Evolutionary conservation across 352 stramenopile genomes (phyloP).

Genomic region (Pythium vanterpoolii): DNA sequence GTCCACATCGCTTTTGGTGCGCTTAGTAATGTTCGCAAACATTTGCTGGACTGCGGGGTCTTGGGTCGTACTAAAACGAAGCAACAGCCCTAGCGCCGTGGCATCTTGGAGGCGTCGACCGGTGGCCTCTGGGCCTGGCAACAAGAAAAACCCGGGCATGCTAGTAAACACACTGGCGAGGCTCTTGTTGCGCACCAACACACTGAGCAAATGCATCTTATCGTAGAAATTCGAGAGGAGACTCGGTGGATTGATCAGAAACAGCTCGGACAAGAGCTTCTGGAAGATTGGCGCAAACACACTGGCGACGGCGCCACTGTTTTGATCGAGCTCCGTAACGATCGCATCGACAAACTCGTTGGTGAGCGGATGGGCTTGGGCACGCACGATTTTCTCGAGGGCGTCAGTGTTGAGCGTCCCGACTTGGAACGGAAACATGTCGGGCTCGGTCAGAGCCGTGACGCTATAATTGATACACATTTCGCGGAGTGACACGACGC

Average conservation of each 20-base stretch:
- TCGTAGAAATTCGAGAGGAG: conserved; percentile 75
- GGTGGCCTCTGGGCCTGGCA: conserved; percentile 46
- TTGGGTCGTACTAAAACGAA: conserved; percentile 70
- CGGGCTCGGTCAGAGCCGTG: conserved; percentile 75
- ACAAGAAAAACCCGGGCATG: conserved; percentile 72
- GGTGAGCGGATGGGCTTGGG: conserved; percentile 49
- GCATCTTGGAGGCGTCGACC: conserved; percentile 73
- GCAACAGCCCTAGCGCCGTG: conserved; percentile 68
- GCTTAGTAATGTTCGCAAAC: conserved; percentile 84
- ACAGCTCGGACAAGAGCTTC: conserved; percentile 75
- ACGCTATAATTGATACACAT: conserved; percentile 88
- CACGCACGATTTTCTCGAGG: conserved; percentile 65
- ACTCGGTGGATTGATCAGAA: conserved; percentile 73
- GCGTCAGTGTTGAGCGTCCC: conserved; percentile 64
- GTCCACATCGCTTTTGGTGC: conserved; percentile 75
- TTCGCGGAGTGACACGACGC: conserved; percentile 50
- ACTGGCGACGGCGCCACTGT: conserved; percentile 35
- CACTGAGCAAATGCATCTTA: conserved; percentile 63
- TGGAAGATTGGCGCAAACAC: conserved; percentile 78
- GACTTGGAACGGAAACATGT: conserved; percentile 80
- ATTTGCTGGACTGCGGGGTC: conserved; percentile 76
- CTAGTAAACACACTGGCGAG: conserved; percentile 59
- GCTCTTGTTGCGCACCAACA: conserved; percentile 64
- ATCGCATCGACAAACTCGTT: conserved; percentile 59
- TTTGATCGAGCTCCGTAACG: conserved; percentile 48